Conservation (phyloP, 140 eudicot genomes). For the Ambrosia hybrid region DNA sequence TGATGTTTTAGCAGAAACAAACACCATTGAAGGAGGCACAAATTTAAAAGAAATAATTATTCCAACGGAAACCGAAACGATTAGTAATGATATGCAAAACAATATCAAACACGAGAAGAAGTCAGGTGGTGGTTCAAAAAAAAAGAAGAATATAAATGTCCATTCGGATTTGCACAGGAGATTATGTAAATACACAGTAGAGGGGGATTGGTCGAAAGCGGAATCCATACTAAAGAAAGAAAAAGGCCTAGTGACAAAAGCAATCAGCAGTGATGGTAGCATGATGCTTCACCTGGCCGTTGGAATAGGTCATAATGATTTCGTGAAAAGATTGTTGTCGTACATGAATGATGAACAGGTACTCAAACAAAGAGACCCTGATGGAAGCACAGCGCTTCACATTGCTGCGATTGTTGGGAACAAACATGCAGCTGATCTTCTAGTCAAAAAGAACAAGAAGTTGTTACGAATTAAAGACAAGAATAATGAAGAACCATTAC, state of each 20-base stretch:
- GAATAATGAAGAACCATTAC: not conserved
- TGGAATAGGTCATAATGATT: not conserved
- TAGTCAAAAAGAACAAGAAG: not conserved
- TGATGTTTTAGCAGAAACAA: not conserved
- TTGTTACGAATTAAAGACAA: not conserved
- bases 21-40: not conserved
- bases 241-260: not conserved
- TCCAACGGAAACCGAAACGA: not conserved
- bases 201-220: not conserved
- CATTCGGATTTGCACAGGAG: no score
- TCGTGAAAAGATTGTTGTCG: not conserved
- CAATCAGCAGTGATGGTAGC: not conserved
- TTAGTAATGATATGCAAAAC: not conserved
- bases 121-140: no score
- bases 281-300: not conserved
- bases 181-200: no score
- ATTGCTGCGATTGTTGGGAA: constrained; percentile 17
- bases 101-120: not conserved
- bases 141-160: no score
- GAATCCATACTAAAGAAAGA: not conserved
- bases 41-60: not conserved
- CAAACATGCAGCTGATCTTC: not conserved
- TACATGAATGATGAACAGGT: not conserved
- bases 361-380: not conserved
- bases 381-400: constrained; percentile 14